Base-by-base conservation (phyloP, 208 protist species). In the Vickermania spadyakhi region DNA sequence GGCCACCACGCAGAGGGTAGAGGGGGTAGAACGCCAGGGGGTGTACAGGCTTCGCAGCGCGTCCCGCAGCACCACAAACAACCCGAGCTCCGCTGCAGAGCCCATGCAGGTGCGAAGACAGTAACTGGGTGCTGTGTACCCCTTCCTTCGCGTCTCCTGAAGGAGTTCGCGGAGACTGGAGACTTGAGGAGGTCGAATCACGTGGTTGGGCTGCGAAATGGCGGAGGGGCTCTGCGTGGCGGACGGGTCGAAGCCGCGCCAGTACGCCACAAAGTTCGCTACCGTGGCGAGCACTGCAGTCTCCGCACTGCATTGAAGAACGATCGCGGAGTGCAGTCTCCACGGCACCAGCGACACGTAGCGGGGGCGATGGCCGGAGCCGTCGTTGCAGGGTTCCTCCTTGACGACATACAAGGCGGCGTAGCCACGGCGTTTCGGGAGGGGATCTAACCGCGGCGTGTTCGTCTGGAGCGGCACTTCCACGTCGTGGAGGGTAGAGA, bases 401-500 rank as follows among this genome's bases (percentile, higher is more conserved):
- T 7, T 7, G 36, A 45, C 86, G 27, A 94, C 75, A 49, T 72
- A 56, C 26, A 81, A 63, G 60, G 88, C 76, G 11, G 83, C 82
- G 69, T 94, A 94, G 57, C 83, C 81, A 5, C 72, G 71, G 3
- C 78, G 79, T 28, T 66, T 73, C 25, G 73, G 66, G 4, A 79
- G 50, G n/a, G 86, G 86, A 26, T 84, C 68, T 23, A 63, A 45
- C 51, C 80, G 84, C 23, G 76, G 68, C 2, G 72, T 80, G 0
- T 60, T 52, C 14, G 68, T 75, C 53, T 73, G 70, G 18, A 61
- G 56, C 5, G 57, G 61, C 56, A 72, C 69, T 26, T 62, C 52
- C 0, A 52, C 23, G 41, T 63, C 68, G 49, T 74, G n/a, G n/a
- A n/a, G n/a, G n/a, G n/a, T n/a, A n/a, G n/a, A n/a, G n/a, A n/a